Evolutionary conservation across 1,284 basidiomycete species (phyloP).

Genomic region (Boletus sp.): DNA sequence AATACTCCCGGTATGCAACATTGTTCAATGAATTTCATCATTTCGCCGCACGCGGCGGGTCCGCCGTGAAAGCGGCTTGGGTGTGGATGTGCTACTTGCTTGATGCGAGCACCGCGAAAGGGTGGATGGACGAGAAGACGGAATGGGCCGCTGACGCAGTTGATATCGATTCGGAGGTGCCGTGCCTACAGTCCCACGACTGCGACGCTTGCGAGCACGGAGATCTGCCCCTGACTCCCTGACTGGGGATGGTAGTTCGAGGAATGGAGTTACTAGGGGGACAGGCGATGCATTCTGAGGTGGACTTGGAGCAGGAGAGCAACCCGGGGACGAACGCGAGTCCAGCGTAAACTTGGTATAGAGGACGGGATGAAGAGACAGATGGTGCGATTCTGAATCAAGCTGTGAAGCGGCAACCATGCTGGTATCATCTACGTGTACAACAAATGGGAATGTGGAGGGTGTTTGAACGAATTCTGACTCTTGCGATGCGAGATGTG

Average conservation of each 20-base stretch:
- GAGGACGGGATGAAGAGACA: slow-evolving; percentile 32
- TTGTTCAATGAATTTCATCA: not conserved
- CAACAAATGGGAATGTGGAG: slow-evolving; percentile 52
- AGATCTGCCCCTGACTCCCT: slow-evolving; percentile 6
- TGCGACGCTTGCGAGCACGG: slow-evolving; percentile 14
- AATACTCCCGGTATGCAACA: slow-evolving; percentile 17
- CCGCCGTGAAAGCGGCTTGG: slow-evolving; percentile 16
- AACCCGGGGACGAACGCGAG: slow-evolving; percentile 16
- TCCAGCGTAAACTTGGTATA: slow-evolving; percentile 39
- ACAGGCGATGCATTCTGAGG: slow-evolving; percentile 9
- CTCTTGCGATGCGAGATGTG: slow-evolving; percentile 41
- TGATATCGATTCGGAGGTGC: slow-evolving; percentile 26
- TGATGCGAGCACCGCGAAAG: slow-evolving; percentile 18
- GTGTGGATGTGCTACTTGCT: slow-evolving; percentile 2
- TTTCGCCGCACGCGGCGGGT: slow-evolving; percentile 18
- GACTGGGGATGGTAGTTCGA: slow-evolving; percentile 11
- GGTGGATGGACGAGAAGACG: slow-evolving; percentile 13
- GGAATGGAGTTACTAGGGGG: slow-evolving; percentile 5
- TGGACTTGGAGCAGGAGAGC: slow-evolving; percentile 7
- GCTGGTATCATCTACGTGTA: slow-evolving; percentile 37
- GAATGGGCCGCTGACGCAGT: slow-evolving; percentile 29
- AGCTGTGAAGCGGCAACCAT: slow-evolving; percentile 40
- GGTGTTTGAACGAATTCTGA: slow-evolving; percentile 50
- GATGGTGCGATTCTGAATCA: slow-evolving; percentile 35
- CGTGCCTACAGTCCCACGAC: slow-evolving; percentile 1